Conservation (phyloP, 805 yeast genomes). For the Alloascoidea hylecoeti region DNA sequence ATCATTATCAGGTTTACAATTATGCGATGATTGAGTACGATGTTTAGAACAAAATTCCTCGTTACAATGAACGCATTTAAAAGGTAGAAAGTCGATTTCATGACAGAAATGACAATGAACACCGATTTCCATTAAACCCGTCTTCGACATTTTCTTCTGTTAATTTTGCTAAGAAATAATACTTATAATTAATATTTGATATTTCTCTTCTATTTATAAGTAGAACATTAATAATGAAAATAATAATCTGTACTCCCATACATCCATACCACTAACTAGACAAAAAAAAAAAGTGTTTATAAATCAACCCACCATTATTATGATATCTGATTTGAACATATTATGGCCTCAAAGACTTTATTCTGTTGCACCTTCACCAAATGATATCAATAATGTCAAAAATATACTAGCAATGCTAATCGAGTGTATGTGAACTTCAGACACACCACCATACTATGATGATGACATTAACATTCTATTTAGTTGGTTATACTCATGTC, state of each 20-base stretch:
- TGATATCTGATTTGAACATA: not conserved
- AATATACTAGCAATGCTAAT: not conserved
- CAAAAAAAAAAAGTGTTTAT: too few species aligned
- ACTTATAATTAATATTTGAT: too few species aligned
- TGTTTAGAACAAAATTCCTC: not conserved
- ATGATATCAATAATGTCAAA: not conserved
- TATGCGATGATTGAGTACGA: not conserved
- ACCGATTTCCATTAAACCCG: not conserved
- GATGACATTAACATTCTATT: not conserved
- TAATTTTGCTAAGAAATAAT: too few species aligned
- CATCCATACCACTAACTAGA: too few species aligned
- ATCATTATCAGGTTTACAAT: not conserved
- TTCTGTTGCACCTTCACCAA: not conserved
- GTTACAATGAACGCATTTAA: not conserved
- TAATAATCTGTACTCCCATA: too few species aligned
- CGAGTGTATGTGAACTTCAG: not conserved
- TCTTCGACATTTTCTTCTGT: not conserved
- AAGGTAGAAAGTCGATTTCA: slow-evolving; percentile 1
- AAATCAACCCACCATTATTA: too few species aligned
- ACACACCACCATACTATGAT: not conserved
- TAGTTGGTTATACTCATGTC: slow-evolving; percentile 53
- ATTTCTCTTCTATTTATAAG: too few species aligned
- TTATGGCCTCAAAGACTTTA: not conserved
- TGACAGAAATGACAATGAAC: not conserved
- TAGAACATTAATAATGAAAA: too few species aligned